Evolutionary conservation across 192 early-diverging fungal species (phyloP).

Genomic region (Linnemannia exigua): DNA sequence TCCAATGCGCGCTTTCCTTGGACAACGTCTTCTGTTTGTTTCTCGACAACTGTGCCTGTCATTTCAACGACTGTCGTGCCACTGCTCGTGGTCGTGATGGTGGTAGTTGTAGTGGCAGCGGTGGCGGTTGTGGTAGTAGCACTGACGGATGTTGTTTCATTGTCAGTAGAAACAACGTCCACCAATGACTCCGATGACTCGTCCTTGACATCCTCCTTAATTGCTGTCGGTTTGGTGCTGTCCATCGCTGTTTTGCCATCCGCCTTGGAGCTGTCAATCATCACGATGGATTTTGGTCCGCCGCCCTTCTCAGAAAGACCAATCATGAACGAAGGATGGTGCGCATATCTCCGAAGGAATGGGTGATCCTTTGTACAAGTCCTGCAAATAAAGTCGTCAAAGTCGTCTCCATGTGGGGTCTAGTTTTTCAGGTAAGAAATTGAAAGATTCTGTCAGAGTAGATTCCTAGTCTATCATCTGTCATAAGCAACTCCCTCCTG

Average conservation of each 20-base stretch:
- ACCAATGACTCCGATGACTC: neutral
- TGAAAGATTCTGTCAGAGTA: neutral
- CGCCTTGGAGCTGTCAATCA: conserved; percentile 40
- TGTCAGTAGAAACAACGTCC: neutral
- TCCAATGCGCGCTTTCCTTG: conserved; percentile 40
- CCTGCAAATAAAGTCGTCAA: conserved; percentile 81
- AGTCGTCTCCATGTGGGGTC: conserved; percentile 67
- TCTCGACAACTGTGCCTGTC: neutral
- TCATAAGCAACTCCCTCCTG: neutral
- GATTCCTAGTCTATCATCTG: neutral
- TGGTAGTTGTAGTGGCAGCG: no score
- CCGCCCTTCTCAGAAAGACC: conserved; percentile 33
- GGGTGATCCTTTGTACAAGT: conserved; percentile 67
- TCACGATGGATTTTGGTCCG: conserved; percentile 39
- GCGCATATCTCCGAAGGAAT: conserved; percentile 54
- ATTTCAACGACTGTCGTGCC: neutral
- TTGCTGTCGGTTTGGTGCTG: neutral
- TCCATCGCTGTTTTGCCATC: conserved; percentile 4
- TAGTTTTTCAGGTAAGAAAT: conserved; percentile 5
- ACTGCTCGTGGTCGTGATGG: neutral
- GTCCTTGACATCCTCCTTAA: neutral
- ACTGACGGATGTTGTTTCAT: neutral
- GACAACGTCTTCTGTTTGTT: neutral
- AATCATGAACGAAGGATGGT: conserved; percentile 45
- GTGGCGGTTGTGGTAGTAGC: neutral